These are phyloP conservation scores for Galerina marginata DNA, from an alignment of 768 basidiomycete genomes.

Conservation along the genomic window DNA sequence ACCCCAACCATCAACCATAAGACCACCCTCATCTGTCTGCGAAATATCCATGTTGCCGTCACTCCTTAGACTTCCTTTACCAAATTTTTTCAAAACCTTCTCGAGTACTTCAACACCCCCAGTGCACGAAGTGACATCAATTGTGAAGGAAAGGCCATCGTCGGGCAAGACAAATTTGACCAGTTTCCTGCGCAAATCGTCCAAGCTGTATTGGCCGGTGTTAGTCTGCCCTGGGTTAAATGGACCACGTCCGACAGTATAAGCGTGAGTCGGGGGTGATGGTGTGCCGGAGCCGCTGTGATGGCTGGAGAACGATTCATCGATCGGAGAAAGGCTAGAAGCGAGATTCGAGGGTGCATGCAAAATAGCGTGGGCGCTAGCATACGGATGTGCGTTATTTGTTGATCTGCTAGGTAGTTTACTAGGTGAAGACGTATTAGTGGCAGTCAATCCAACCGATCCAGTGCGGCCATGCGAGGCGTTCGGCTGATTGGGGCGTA, in stretches of 20 bases:
- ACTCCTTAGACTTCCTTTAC: slow-evolving; percentile 59
- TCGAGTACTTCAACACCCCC: slow-evolving; percentile 89
- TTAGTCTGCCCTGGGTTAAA: slow-evolving; percentile 53
- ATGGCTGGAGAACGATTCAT: slow-evolving; percentile 60
- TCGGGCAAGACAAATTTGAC: slow-evolving; percentile 91
- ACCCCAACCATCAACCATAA: slow-evolving; percentile 90
- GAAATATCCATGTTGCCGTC: slow-evolving; percentile 55
- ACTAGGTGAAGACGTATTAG: slow-evolving; percentile 41
- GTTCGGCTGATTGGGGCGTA: slow-evolving; percentile 31
- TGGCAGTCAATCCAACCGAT: slow-evolving; percentile 54
- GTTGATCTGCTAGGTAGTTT: slow-evolving; percentile 53
- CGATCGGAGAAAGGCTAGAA: slow-evolving; percentile 71
- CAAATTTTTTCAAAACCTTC: slow-evolving; percentile 89
- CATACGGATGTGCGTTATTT: slow-evolving; percentile 65
- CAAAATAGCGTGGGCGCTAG: slow-evolving; percentile 52
- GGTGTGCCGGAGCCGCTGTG: slow-evolving; percentile 44
- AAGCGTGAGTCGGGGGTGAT: slow-evolving; percentile 54
- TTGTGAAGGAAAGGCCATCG: slow-evolving; percentile 75
- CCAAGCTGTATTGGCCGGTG: slow-evolving; percentile 27
- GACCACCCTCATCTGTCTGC: slow-evolving; percentile 74
- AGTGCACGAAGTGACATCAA: slow-evolving; percentile 81
- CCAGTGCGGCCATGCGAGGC: slow-evolving; percentile 54
- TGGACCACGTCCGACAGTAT: slow-evolving; percentile 65
- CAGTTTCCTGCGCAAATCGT: slow-evolving; percentile 77
- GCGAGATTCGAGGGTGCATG: slow-evolving; percentile 57